A percentile compares a stretch with the other conserved stretches of the same genome.
Evolutionary conservation across 1,284 basidiomycete species (phyloP).

Genomic region (Ganoderma boninense): DNA sequence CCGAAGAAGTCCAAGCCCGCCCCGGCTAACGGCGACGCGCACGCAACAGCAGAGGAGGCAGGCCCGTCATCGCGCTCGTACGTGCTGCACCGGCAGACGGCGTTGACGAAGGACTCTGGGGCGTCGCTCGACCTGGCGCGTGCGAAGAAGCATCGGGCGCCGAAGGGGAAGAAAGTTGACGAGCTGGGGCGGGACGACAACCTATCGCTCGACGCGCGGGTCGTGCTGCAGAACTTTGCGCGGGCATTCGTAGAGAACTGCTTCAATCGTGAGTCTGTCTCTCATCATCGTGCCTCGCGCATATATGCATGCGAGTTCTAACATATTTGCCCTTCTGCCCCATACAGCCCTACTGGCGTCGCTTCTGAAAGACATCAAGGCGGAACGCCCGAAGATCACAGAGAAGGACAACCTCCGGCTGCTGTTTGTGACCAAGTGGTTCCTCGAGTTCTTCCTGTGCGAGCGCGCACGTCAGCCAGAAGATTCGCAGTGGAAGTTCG

Average conservation of each 20-base stretch:
- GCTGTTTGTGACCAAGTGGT: constrained; percentile 86
- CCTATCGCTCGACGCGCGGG: constrained; percentile 76
- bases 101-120: constrained; percentile 78
- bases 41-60: not conserved
- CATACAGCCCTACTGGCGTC: constrained; percentile 79
- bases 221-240: constrained; percentile 73
- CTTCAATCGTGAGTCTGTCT: constrained; percentile 79
- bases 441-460: constrained; percentile 87
- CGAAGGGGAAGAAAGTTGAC: constrained; percentile 74
- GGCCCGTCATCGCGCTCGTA: constrained; percentile 55
- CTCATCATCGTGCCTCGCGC: not conserved
- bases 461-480: constrained; percentile 56
- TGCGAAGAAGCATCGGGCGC: constrained; percentile 69
- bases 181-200: constrained; percentile 78
- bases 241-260: constrained; percentile 79
- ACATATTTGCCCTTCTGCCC: not conserved
- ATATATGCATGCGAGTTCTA: not conserved
- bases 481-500: constrained; percentile 67
- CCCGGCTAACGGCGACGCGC: not conserved
- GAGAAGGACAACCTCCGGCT: constrained; percentile 91
- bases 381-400: constrained; percentile 88
- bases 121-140: constrained; percentile 75
- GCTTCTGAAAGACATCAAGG: constrained; percentile 91
- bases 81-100: constrained; percentile 86
- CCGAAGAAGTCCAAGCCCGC: constrained; percentile 52